These are phyloP conservation scores for Globisporangium okanoganense DNA, from an alignment of 352 stramenopile species.

Conservation along the genomic window DNA sequence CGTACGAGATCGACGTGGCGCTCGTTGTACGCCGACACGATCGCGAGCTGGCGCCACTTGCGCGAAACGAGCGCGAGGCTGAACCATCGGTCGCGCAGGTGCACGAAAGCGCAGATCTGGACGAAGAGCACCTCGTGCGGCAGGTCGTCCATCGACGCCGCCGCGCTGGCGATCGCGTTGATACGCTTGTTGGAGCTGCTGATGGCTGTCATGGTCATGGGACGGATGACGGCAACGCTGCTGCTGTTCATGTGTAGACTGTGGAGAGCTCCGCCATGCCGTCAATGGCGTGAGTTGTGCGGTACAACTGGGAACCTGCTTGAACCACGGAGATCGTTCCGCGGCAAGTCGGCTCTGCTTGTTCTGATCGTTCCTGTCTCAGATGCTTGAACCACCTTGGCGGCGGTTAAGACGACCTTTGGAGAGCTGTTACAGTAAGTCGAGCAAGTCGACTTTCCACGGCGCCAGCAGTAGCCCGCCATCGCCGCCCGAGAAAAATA, in stretches of 20 bases:
- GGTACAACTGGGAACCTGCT: not conserved
- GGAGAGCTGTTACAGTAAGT: too few species aligned
- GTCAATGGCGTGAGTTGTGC: not conserved
- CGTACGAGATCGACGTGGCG: slow-evolving; percentile 52
- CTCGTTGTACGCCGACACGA: slow-evolving; percentile 52
- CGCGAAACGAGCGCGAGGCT: slow-evolving; percentile 46
- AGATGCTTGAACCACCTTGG: too few species aligned
- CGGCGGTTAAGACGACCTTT: too few species aligned
- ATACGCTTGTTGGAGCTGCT: not conserved
- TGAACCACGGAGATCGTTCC: not conserved
- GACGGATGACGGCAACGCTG: not conserved
- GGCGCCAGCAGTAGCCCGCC: too few species aligned
- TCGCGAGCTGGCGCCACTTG: slow-evolving; percentile 48
- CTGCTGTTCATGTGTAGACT: not conserved
- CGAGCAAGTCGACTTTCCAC: too few species aligned
- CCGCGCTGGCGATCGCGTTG: not conserved
- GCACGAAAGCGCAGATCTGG: slow-evolving; percentile 51
- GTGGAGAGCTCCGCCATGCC: slow-evolving; percentile 6
- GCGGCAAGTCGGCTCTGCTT: not conserved
- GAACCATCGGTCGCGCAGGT: slow-evolving; percentile 54
- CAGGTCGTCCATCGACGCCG: slow-evolving; percentile 28
- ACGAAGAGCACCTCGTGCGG: slow-evolving; percentile 39
- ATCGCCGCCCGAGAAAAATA: too few species aligned
- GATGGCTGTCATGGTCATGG: not conserved
- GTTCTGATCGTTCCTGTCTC: not conserved